phyloP scores from a whole-genome alignment of 805 yeast species.

The Candida palmyrensis region DNA sequence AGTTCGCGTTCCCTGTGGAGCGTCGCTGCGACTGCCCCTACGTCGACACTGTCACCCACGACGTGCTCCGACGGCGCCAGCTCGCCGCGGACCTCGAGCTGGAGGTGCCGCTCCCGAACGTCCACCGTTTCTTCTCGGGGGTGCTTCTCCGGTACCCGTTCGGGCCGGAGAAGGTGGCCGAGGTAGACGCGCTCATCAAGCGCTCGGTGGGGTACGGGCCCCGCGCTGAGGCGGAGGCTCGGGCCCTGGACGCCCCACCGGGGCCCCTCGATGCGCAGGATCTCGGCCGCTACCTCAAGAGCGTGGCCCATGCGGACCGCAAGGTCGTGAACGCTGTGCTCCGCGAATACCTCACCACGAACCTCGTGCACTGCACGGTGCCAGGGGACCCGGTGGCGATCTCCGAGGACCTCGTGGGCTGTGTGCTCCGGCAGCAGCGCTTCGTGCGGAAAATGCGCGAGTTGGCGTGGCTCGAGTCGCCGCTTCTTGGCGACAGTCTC shows the following conservation, averaged over 20 bases:
- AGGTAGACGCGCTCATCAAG: not conserved
- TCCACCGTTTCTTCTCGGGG: constrained; percentile 8
- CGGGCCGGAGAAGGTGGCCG: not conserved
- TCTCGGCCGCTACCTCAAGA: not conserved
- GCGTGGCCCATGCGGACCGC: not conserved
- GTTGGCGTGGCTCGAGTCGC: constrained; percentile 14
- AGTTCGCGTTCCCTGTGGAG: constrained; percentile 6
- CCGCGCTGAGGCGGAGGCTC: no score
- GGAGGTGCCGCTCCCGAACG: constrained; percentile 5
- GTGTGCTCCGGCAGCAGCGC: constrained; percentile 17
- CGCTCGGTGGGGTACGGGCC: not conserved
- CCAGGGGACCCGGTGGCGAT: not conserved
- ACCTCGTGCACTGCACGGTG: constrained; percentile 1
- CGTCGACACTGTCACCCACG: constrained; percentile 10
- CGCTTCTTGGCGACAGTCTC: constrained; percentile 8
- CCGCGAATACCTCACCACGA: not conserved
- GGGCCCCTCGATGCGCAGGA: no score
- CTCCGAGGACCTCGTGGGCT: constrained; percentile 21
- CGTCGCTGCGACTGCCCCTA: constrained; percentile 12
- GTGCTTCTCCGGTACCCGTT: constrained; percentile 4
- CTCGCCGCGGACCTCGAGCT: constrained; percentile 11
- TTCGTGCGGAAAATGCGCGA: constrained; percentile 17
- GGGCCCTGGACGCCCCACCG: no score
- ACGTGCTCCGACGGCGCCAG: constrained; percentile 16
- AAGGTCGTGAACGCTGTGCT: no score